phyloP scores from a whole-genome alignment of 2,329 filamentous ascomycete genomes.

The Talaromyces sp. region DNA sequence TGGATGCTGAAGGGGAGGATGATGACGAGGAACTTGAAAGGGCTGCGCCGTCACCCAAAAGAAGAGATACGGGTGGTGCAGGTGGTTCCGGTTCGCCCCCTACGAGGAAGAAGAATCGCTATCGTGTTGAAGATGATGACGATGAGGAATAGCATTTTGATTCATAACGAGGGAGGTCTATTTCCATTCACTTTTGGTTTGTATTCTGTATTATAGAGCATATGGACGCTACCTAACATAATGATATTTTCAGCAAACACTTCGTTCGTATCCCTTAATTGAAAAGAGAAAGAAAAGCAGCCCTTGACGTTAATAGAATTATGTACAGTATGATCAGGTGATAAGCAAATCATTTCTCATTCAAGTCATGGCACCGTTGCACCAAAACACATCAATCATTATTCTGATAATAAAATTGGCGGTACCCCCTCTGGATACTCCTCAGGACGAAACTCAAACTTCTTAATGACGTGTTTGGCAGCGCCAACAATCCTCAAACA shows the following conservation, averaged over 20 bases:
- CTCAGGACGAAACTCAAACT: conserved; percentile 31
- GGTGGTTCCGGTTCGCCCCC: conserved; percentile 32
- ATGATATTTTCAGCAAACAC: neutral
- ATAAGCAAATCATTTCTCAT: neutral
- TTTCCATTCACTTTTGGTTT: neutral
- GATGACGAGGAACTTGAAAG: conserved; percentile 29
- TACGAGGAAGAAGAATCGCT: conserved; percentile 43
- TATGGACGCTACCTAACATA: neutral
- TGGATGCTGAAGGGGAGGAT: conserved; percentile 43
- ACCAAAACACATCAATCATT: neutral
- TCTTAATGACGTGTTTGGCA: conserved; percentile 30
- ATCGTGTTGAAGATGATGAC: conserved; percentile 46
- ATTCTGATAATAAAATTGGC: neutral
- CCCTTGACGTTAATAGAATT: neutral
- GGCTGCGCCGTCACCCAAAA: conserved; percentile 17
- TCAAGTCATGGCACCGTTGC: neutral
- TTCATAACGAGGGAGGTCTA: neutral
- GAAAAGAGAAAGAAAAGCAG: too few species aligned
- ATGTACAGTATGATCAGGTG: neutral
- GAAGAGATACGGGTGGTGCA: conserved; percentile 17
- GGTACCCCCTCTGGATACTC: conserved; percentile 29
- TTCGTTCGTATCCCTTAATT: too few species aligned
- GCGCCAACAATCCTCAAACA: conserved; percentile 32
- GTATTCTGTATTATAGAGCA: conserved; percentile 2
- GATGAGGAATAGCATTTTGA: conserved; percentile 31